A percentile compares a stretch with the other conserved stretches of the same genome.
phyloP scores from a whole-genome alignment of 2,329 filamentous ascomycete genomes.

The Phyllosticta ampelicida region DNA sequence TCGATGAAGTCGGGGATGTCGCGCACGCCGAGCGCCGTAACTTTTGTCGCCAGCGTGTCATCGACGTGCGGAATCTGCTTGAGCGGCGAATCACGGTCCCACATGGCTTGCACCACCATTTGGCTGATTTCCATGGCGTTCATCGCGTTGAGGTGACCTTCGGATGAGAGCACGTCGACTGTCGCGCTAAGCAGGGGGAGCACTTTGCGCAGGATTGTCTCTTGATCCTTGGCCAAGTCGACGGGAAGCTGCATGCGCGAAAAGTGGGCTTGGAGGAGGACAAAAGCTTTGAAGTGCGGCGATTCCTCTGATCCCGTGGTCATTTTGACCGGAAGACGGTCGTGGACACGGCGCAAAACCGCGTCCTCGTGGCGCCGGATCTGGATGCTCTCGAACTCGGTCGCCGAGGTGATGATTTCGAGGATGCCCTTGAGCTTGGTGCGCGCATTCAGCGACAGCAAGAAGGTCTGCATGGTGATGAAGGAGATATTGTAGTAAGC shows the following conservation, averaged over 20 bases:
- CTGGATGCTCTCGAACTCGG: constrained; percentile 91
- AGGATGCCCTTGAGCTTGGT: constrained; percentile 96
- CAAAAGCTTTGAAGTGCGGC: constrained; percentile 97
- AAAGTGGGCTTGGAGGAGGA: constrained; percentile 95
- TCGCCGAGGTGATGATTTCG: constrained; percentile 93
- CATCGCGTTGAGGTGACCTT: constrained; percentile 94
- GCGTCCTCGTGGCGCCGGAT: constrained; percentile 86
- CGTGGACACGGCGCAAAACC: constrained; percentile 83
- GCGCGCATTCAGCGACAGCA: constrained; percentile 75
- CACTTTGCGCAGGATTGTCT: constrained; percentile 72
- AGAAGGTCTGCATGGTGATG: constrained; percentile 97
- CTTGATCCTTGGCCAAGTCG: constrained; percentile 92
- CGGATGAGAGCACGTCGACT: constrained; percentile 90
- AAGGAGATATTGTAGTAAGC: constrained; percentile 99
- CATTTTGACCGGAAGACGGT: constrained; percentile 93
- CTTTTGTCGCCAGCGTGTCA: constrained; percentile 69
- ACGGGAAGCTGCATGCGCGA: constrained; percentile 93
- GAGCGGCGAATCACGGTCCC: constrained; percentile 92
- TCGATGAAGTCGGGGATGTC: constrained; percentile 99
- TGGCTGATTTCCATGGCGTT: constrained; percentile 98
- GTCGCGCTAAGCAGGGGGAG: constrained; percentile 81
- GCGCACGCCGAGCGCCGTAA: constrained; percentile 71
- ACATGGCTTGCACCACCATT: constrained; percentile 98
- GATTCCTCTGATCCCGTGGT: constrained; percentile 74
- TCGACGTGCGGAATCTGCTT: constrained; percentile 97